Evolutionary conservation across 805 yeast species (phyloP).

Genomic region (Ogataea kodamae): DNA sequence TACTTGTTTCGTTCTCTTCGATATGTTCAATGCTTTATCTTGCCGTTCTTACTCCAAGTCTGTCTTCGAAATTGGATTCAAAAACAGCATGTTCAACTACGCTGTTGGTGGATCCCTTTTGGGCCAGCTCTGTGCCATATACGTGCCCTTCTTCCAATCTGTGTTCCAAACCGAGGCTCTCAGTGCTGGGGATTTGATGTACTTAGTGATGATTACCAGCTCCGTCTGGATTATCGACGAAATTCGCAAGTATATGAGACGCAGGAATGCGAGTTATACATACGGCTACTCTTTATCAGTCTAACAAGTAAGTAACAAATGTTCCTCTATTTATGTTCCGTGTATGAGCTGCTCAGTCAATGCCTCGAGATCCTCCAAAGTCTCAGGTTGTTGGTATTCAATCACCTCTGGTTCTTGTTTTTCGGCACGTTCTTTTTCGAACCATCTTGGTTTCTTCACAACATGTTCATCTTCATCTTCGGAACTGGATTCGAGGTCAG

Average conservation of each 20-base stretch:
- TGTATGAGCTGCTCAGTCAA: constrained; percentile 55
- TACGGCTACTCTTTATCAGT: constrained; percentile 32
- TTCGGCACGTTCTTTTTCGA: constrained; percentile 36
- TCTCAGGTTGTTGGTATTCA: constrained; percentile 84
- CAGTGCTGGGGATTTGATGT: constrained; percentile 61
- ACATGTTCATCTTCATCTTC: constrained; percentile 34
- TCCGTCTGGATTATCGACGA: constrained; percentile 87
- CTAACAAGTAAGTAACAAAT: constrained; percentile 11
- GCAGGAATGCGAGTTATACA: constrained; percentile 14
- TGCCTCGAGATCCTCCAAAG: constrained; percentile 91
- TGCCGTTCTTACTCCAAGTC: constrained; percentile 89
- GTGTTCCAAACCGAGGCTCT: constrained; percentile 95
- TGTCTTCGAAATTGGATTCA: constrained; percentile 74
- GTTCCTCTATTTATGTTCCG: constrained; percentile 10
- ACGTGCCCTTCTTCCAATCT: constrained; percentile 87
- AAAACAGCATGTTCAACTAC: constrained; percentile 85
- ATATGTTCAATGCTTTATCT: constrained; percentile 93
- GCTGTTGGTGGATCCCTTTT: constrained; percentile 85
- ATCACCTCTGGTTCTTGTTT: constrained; percentile 39
- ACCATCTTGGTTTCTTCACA: constrained; percentile 47
- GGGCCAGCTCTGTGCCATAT: constrained; percentile 92
- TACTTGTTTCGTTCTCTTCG: constrained; percentile 92
- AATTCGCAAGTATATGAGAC: constrained; percentile 52
- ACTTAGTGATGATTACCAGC: constrained; percentile 63
- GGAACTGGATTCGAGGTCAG: constrained; percentile 27